Evolutionary conservation across 1,284 basidiomycete species (phyloP), one percentile per base, ranked within the genome.

Genomic region (Bondarzewia mesenterica): DNA sequence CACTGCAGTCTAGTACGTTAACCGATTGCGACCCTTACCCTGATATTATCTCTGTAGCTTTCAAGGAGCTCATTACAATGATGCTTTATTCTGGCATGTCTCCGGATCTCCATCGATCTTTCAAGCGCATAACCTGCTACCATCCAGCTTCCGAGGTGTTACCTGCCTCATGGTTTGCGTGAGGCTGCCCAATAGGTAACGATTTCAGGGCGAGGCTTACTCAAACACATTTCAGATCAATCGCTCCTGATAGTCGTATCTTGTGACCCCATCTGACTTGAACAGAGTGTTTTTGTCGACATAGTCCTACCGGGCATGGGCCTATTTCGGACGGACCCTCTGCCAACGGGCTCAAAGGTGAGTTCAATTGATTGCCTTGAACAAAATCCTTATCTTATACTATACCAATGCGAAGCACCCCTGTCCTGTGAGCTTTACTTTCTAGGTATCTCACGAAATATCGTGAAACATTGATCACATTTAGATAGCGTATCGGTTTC

Each of bases 401-500:
- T n/a, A n/a, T n/a, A n/a, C n/a, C n/a, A n/a, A n/a, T n/a, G n/a
- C n/a, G n/a, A n/a, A n/a, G n/a, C n/a, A n/a, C n/a, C n/a, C n/a
- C n/a, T n/a, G n/a, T n/a, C n/a, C 29, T 3, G 29, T 12, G 29
- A 32, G 5, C 29, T 32, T 32, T 10, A 32, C n/a, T n/a, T 32
- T 10, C 29, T 12, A 32, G 29, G 29, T 32, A 32, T 32, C n/a
- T 32, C 29, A 32, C 51, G 42, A 49, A 50, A 41, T 10, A 32
- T 32, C 29, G 5, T 4, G 10, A 10, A 32, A 10, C 5, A 7
- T 32, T 32, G 29, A 32, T 32, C n/a, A n/a, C n/a, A 32, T 38
- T n/a, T 12, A 32, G 29, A 32, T 52, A 49, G 29, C 47, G 38
- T 44, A 32, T 41, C 39, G 44, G 48, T 44, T 53, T 53, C 52